Base-by-base conservation (phyloP, 139 green algal genomes). In the Picochlorum sp. region DNA sequence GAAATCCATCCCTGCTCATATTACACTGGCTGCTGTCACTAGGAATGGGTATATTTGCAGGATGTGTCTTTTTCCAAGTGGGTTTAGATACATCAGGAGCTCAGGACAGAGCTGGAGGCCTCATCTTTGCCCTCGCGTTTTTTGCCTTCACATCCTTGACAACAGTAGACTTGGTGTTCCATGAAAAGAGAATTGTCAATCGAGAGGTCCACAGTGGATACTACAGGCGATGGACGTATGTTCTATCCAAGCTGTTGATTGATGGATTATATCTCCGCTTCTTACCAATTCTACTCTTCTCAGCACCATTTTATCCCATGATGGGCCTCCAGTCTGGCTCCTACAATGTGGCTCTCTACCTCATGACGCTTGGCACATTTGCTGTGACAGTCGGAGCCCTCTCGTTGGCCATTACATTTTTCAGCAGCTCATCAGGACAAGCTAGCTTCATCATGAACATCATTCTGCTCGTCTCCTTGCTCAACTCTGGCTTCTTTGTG, bases 71-170 rank as follows among this genome's bases (percentile, higher is more conserved):
- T 68, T 85, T 66, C 56, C n/a, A 83, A 30, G 67, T 81, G 24
- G 16, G 60, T 7, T 37, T 69, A 7, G 77, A 83, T 67, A 81
- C 82, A 45, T 71, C 71, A 3, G 83, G 83, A 50, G 77, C 80
- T 1, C 82, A 91, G 63, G 86, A 89, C 67, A 78, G 74, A 14
- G 52, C 63, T 20, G 74, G 73, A 23, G 83, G 64, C 47, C 67
- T 92, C 55, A 92, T 95, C 74, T 94, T 95, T 64, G 69, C 77
- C 4, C 77, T 92, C 13, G 68, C 68, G 38, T 84, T 92, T 30
- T 79, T 90, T 4, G 85, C 77, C 49, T 89, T 94, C 71, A 86
- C 80, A n/a, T 77, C 74, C 3, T 67, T 92, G 6, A 89, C 86
- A 20, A 81, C 74, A 3, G 67, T 88, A 13, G 85, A 94, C 73